Conservation (phyloP, 345 rosid genomes). For the Gossypium thurberi region DNA sequence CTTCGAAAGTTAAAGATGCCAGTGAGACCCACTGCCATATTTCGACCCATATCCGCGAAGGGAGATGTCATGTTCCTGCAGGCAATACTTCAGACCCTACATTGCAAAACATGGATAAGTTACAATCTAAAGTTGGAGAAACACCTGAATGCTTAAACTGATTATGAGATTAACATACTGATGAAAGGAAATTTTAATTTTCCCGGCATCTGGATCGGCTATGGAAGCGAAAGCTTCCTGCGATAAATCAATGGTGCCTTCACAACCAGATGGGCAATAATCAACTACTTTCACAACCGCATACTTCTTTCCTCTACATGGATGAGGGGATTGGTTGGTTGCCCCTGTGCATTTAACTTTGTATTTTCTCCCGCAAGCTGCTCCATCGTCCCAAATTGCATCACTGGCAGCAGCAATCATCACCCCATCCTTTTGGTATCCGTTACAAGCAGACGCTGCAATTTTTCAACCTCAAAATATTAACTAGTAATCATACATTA, state of each 20-base stretch:
- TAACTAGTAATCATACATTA: neutral
- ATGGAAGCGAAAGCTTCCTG: constrained; percentile 15
- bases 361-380: constrained; percentile 14
- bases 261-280: constrained; percentile 15
- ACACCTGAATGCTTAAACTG: neutral
- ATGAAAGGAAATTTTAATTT: constrained; percentile 10
- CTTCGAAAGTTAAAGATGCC: neutral
- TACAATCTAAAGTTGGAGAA: neutral
- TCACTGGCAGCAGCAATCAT: constrained; percentile 15
- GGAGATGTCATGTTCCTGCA: neutral
- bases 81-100: neutral
- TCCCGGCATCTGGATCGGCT: constrained; percentile 15
- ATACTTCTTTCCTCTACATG: constrained; percentile 6
- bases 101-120: neutral
- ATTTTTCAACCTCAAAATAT: neutral
- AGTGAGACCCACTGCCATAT: too few species aligned
- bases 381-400: constrained; percentile 10
- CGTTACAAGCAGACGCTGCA: constrained; percentile 19
- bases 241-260: constrained; percentile 21
- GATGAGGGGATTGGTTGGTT: constrained; percentile 14
- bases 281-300: constrained; percentile 20
- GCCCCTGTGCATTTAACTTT: constrained; percentile 3
- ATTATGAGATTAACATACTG: constrained; percentile 2
- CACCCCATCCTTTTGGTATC: neutral
- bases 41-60: neutral